These are phyloP conservation scores for Solanum clarkiae DNA, from an alignment of 257 asterid genomes.

Conservation along the genomic window DNA sequence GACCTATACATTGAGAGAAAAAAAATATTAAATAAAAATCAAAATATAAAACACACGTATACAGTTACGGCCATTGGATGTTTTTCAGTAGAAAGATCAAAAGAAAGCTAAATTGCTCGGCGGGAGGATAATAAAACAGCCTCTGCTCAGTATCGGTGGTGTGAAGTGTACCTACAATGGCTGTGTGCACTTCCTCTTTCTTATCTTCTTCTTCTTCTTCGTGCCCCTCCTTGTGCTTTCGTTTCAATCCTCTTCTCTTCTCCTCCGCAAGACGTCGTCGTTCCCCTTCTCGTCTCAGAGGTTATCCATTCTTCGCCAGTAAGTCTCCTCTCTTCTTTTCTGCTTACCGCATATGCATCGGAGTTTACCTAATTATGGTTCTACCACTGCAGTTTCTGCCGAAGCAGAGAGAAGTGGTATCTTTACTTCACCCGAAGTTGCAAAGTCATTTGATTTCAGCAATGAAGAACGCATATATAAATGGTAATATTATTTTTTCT, in stretches of 20 bases:
- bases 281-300: slow-evolving; percentile 18
- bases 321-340: slow-evolving; percentile 7
- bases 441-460: slow-evolving; percentile 74
- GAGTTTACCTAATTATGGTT: neutral
- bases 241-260: slow-evolving; percentile 42
- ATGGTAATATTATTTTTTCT: slow-evolving; percentile 29
- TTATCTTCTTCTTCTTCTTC: slow-evolving; percentile 38
- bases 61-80: neutral
- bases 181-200: neutral
- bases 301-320: neutral
- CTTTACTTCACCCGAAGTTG: slow-evolving; percentile 75
- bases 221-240: slow-evolving; percentile 33
- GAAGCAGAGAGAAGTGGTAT: slow-evolving; percentile 27
- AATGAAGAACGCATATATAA: slow-evolving; percentile 85
- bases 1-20: too few relatives aligned
- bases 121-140: neutral
- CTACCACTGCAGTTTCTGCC: slow-evolving; percentile 52
- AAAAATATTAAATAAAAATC: too few relatives aligned
- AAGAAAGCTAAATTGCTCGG: neutral
- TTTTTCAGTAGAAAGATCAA: neutral
- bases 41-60: neutral
- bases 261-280: slow-evolving; percentile 38
- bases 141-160: neutral
- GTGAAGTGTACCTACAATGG: neutral
- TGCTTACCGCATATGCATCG: neutral